Conservation (phyloP, 352 stramenopile species). For the Phytopythium helicoides region DNA sequence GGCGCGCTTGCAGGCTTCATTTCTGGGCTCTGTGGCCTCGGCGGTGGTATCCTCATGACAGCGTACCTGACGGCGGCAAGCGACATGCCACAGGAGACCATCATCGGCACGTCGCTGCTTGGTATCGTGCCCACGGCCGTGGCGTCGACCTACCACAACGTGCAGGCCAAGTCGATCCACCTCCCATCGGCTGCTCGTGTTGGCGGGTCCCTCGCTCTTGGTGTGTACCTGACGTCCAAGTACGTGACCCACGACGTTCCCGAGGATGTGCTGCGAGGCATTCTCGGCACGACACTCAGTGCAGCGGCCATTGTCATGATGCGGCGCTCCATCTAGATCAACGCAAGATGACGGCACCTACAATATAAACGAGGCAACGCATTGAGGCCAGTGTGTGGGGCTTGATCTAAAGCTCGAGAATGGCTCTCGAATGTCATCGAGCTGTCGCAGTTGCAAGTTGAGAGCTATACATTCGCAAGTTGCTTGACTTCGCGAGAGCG, state of each 20-base stretch:
- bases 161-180: constrained; percentile 77
- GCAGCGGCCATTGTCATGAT: constrained; percentile 81
- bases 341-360: no score
- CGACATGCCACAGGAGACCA: constrained; percentile 81
- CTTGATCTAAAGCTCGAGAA: no score
- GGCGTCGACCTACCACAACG: constrained; percentile 80
- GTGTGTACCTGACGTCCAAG: constrained; percentile 80
- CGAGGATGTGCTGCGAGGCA: constrained; percentile 66
- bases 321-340: constrained; percentile 58
- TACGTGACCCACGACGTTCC: constrained; percentile 79
- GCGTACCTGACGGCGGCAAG: constrained; percentile 82
- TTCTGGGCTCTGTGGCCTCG: constrained; percentile 77
- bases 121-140: constrained; percentile 78
- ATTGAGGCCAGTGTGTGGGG: no score
- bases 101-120: constrained; percentile 83
- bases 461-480: no score
- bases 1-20: constrained; percentile 79
- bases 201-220: constrained; percentile 54
- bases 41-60: constrained; percentile 85
- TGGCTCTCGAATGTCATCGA: no score
- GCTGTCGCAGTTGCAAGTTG: no score
- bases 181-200: constrained; percentile 65
- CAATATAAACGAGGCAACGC: no score
- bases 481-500: no score
- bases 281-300: constrained; percentile 69